Conservation (phyloP, 2,329 filamentous ascomycete genomes). For the Bipolaris gigantea region DNA sequence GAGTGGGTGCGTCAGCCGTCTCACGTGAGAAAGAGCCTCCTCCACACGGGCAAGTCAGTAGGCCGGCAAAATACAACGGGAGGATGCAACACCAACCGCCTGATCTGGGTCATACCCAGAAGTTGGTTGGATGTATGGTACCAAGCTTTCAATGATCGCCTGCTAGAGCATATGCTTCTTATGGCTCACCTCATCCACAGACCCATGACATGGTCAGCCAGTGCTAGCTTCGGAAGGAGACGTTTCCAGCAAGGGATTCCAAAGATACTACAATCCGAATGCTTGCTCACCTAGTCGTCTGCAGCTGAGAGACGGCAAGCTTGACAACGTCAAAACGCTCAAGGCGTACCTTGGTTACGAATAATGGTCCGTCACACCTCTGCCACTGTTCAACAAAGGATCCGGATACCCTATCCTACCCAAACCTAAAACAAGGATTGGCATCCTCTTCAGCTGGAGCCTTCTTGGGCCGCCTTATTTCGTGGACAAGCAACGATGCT, state of each 20-base stretch:
- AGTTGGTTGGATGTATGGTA: conserved; percentile 14
- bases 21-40: conserved; percentile 10
- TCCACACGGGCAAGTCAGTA: not conserved
- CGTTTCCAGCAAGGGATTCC: not conserved
- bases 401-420: not conserved
- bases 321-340: not conserved
- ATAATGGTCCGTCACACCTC: not conserved
- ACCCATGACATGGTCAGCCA: conserved; percentile 1
- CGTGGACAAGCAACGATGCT: not conserved
- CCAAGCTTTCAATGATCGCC: conserved; percentile 26
- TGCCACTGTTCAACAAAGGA: not conserved
- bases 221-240: not conserved
- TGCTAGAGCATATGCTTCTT: conserved; percentile 25
- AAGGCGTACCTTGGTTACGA: not conserved
- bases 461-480: not conserved
- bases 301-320: not conserved
- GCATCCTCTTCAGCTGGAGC: conserved; percentile 7
- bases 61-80: conserved; percentile 1
- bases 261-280: not conserved
- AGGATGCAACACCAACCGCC: conserved; percentile 1
- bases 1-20: conserved; percentile 8
- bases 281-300: not conserved
- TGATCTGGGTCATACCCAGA: not conserved
- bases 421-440: not conserved
- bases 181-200: conserved; percentile 13